phyloP scores from a whole-genome alignment of 2,329 filamentous ascomycete species.

The Fusarium penzigii region DNA sequence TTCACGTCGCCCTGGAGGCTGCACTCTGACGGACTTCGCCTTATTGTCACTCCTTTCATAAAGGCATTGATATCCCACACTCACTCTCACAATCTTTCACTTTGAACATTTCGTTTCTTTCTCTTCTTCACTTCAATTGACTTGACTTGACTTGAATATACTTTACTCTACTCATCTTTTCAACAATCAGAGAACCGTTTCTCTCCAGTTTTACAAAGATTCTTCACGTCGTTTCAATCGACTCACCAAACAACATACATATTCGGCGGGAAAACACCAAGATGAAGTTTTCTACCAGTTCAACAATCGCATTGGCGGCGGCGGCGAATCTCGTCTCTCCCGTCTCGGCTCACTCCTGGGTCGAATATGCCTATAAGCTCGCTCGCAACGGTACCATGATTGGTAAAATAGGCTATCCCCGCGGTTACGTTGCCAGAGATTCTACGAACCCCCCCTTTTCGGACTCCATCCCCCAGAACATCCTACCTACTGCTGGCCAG shows the following conservation, averaged over 20 bases:
- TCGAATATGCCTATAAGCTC: conserved; percentile 74
- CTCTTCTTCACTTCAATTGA: conserved; percentile 9
- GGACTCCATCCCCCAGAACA: conserved; percentile 61
- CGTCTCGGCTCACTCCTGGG: conserved; percentile 72
- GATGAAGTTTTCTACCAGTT: conserved; percentile 25
- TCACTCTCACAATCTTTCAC: conserved; percentile 14
- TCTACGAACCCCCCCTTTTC: conserved; percentile 50
- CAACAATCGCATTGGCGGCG: conserved; percentile 23
- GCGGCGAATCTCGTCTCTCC: conserved; percentile 34
- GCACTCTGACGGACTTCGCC: conserved; percentile 16
- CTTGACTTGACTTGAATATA: neutral
- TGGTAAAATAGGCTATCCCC: conserved; percentile 71
- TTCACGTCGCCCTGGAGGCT: conserved; percentile 9
- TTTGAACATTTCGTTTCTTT: conserved; percentile 14
- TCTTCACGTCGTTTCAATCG: neutral
- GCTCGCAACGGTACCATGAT: conserved; percentile 72
- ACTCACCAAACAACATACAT: neutral
- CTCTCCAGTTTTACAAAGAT: conserved; percentile 2
- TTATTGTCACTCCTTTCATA: conserved; percentile 17
- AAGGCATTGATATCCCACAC: conserved; percentile 9
- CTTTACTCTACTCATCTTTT: too few relatives aligned
- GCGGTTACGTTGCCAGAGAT: conserved; percentile 65
- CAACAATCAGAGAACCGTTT: conserved; percentile 2
- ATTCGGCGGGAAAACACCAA: neutral
- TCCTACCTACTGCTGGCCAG: conserved; percentile 63